Percentiles rank a stretch among this genome's conserved stretches.
Conservation (phyloP, 371 early-diverging fungal genomes). For the Lichtheimia corymbifera region DNA sequence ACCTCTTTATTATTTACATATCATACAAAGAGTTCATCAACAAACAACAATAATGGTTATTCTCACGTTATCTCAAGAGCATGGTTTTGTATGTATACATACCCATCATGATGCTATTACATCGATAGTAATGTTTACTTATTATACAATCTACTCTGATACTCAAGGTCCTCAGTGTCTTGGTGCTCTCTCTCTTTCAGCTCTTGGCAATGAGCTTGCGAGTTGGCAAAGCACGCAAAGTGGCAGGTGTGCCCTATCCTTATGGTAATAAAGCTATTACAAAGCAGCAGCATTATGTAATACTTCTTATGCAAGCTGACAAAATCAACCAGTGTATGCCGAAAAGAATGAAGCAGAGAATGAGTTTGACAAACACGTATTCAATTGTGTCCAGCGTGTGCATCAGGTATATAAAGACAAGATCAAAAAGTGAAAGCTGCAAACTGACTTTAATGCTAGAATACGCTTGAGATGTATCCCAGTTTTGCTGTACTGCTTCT, state of each 20-base stretch:
- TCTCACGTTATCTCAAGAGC: slow-evolving; percentile 51
- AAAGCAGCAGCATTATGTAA: background rate
- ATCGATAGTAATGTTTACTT: background rate
- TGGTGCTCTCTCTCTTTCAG: slow-evolving; percentile 35
- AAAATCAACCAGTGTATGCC: slow-evolving; percentile 48
- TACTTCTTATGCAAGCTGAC: background rate
- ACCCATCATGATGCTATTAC: background rate
- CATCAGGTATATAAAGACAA: slow-evolving; percentile 42
- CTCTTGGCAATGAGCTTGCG: slow-evolving; percentile 43
- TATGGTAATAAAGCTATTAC: slow-evolving; percentile 28
- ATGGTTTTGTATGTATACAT: slow-evolving; percentile 57
- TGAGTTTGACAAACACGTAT: slow-evolving; percentile 51
- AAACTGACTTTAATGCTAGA: slow-evolving; percentile 9
- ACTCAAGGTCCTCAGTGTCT: slow-evolving; percentile 35
- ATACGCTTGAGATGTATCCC: slow-evolving; percentile 33
- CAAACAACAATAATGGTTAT: slow-evolving; percentile 31
- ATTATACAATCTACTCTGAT: background rate
- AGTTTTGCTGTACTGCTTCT: slow-evolving; percentile 28
- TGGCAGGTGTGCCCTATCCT: slow-evolving; percentile 62
- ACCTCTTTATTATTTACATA: too few relatives aligned
- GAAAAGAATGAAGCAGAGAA: slow-evolving; percentile 53
- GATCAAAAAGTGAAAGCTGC: background rate
- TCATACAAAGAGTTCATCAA: too few relatives aligned
- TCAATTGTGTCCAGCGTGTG: slow-evolving; percentile 69
- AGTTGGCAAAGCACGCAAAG: slow-evolving; percentile 57